Conservation (phyloP, 257 asterid species). For the Solanum pennellii region DNA sequence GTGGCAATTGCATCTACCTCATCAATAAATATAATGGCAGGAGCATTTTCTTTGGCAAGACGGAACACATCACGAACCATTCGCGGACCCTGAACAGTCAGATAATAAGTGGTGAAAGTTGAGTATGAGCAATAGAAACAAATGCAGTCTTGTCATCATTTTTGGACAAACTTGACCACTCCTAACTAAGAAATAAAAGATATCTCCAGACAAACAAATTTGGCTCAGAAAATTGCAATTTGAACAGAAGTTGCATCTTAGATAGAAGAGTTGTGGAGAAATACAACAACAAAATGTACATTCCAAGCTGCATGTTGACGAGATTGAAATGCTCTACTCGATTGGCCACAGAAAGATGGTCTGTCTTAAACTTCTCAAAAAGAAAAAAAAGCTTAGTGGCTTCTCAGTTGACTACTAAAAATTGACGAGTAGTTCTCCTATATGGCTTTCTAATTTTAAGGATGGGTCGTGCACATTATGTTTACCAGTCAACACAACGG, state of each 20-base stretch:
- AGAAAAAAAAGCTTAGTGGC: not conserved
- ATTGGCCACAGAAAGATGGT: not conserved
- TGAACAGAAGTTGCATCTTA: not conserved
- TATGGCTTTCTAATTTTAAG: not conserved
- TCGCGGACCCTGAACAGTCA: conserved; percentile 3
- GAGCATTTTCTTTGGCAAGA: conserved; percentile 1
- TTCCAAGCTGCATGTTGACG: not conserved
- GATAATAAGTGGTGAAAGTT: not conserved
- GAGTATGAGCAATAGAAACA: not conserved
- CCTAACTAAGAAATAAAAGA: not conserved
- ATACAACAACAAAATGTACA: not conserved
- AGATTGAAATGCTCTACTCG: not conserved
- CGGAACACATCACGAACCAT: conserved; percentile 1
- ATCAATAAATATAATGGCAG: conserved; percentile 37
- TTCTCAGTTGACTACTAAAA: not conserved
- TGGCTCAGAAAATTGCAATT: not conserved
- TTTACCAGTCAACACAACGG: not conserved
- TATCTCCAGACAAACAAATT: not conserved
- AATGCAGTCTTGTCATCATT: not conserved
- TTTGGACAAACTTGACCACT: not conserved
- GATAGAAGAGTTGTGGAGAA: not conserved
- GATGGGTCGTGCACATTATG: not conserved
- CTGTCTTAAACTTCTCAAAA: not conserved
- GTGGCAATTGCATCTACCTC: conserved; percentile 91
- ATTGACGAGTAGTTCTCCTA: not conserved